Base-by-base conservation (phyloP, 352 stramenopile species). In the Albugo candida region DNA sequence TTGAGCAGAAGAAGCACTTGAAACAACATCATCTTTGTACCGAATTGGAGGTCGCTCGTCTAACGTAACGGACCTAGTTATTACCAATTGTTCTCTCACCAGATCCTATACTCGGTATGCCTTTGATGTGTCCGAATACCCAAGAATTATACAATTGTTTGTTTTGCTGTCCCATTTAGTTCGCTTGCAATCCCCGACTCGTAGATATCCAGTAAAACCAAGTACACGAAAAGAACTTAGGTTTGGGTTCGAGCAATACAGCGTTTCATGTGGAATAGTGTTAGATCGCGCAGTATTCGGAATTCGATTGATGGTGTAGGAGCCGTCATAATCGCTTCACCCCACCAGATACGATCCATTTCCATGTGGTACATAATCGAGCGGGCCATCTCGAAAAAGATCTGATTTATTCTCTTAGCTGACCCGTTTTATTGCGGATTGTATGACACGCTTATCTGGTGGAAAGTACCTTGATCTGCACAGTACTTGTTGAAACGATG, bases 351-450 rank as follows among this genome's bases (percentile, higher is more conserved):
- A 45, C 43, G 40, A 8, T 50, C 49, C 2, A 54, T 3, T 2
- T 54, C 20, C 16, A 36, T 16, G 39, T 56, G 3, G 14, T 56
- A 41, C 13, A 56, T 5, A 36, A 60, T 56, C 11, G 48, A 47
- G 11, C 54, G 41, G 17, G 49, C 54, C 6, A 16, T 35, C n/a
- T 60, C 40, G 0, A 57, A 36, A 0, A 60, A 13, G 1, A 48
- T 60, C 21, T 41, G 49, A 20, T 60, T 60, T 41, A 60, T 60
- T 2, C 54, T 35, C 34, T 60, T 41, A n/a, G 54, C 54, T 13
- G 47, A 21, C 11, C 54, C 49, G 27, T 56, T 60, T 27, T 60
- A 48, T 27, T 51, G 53, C 11, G 38, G 54, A 14, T 11, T 37
- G 36, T 52, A 44, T 11, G 54, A 41, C 1, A 47, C 27, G 12